These are phyloP conservation scores for Magnolia officinalis DNA, from an alignment of 164 flowering plant species.

Conservation along the genomic window DNA sequence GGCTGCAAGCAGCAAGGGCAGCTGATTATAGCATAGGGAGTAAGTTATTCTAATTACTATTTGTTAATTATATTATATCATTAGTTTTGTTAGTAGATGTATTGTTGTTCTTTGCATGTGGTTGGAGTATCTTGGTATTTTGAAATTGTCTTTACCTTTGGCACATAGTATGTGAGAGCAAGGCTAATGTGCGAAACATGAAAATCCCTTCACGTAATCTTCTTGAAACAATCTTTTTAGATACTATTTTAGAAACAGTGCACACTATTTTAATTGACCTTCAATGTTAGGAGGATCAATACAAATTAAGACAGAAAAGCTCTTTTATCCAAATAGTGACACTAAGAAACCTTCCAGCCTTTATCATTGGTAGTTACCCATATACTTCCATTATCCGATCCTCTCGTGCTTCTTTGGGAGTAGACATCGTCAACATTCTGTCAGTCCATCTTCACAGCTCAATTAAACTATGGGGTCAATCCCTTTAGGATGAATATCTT, in stretches of 20 bases:
- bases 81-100: neutral
- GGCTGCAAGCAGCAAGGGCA: constrained; percentile 97
- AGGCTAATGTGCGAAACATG: too few relatives aligned
- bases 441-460: too few relatives aligned
- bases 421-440: neutral
- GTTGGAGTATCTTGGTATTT: neutral
- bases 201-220: too few relatives aligned
- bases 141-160: too few relatives aligned
- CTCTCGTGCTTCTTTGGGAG: neutral
- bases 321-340: neutral
- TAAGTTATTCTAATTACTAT: constrained; percentile 33
- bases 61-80: neutral
- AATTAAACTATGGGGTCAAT: too few relatives aligned
- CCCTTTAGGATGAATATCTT: too few relatives aligned
- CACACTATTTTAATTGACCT: neutral
- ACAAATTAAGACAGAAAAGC: neutral
- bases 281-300: neutral
- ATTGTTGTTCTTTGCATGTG: neutral
- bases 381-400: too few relatives aligned
- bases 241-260: neutral
- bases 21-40: constrained; percentile 99
- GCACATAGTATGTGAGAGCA: too few relatives aligned
- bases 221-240: too few relatives aligned
- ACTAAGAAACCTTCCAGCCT: neutral
- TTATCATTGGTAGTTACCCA: neutral